Evolutionary conservation across 805 yeast species (phyloP).

Genomic region (Cyberlindnera sargentensis): DNA sequence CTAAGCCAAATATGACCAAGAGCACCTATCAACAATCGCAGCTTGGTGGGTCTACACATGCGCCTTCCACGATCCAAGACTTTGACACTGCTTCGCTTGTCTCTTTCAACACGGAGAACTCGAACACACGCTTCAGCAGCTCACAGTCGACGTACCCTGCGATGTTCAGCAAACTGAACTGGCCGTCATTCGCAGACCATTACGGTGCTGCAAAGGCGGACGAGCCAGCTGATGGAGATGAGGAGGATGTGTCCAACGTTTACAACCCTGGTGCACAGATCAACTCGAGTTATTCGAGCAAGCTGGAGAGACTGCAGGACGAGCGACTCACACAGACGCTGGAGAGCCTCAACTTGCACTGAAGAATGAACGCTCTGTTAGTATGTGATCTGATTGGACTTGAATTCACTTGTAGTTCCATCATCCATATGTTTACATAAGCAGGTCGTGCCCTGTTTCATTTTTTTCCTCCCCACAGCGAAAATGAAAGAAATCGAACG

Average conservation of each 20-base stretch:
- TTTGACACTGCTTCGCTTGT: constrained; percentile 33
- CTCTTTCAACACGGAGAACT: constrained; percentile 28
- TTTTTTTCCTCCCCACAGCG: neutral
- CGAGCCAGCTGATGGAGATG: constrained; percentile 1
- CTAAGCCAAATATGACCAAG: constrained; percentile 8
- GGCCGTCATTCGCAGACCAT: constrained; percentile 22
- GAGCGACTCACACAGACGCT: constrained; percentile 10
- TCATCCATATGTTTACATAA: too few relatives aligned
- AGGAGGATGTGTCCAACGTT: constrained; percentile 1
- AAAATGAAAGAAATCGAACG: neutral
- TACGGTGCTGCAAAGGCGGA: constrained; percentile 4
- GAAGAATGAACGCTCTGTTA: too few relatives aligned
- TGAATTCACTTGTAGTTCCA: too few relatives aligned
- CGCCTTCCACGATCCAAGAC: constrained; percentile 18
- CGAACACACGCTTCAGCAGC: neutral
- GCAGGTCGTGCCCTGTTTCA: too few relatives aligned
- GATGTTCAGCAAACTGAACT: constrained; percentile 14
- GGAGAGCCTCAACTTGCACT: constrained; percentile 9
- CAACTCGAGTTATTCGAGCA: constrained; percentile 30
- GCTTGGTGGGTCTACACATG: constrained; percentile 4
- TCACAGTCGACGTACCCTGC: constrained; percentile 14
- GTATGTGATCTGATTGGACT: too few relatives aligned
- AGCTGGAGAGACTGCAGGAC: constrained; percentile 20
- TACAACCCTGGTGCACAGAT: constrained; percentile 17
- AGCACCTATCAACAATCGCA: constrained; percentile 5